A percentile compares a stretch with the other conserved stretches of the same genome.
These are phyloP conservation scores for Sungouiozyma intestinalis DNA, from an alignment of 805 yeast species.

Conservation along the genomic window DNA sequence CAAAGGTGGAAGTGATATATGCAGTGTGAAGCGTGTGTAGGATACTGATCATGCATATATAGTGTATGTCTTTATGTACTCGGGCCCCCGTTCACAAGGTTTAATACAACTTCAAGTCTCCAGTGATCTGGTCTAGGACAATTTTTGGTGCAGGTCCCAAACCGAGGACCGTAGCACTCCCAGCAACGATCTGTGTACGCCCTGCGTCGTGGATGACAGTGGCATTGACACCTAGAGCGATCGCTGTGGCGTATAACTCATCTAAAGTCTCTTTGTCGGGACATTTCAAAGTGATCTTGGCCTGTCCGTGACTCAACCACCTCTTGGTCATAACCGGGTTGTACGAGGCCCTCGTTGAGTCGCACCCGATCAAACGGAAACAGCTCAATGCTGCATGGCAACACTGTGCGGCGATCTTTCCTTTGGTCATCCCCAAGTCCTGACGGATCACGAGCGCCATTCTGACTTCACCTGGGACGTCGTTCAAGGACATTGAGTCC, in stretches of 20 bases:
- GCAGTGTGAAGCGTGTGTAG: background rate
- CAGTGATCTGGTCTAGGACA: constrained; percentile 72
- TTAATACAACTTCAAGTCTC: constrained; percentile 63
- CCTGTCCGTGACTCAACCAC: constrained; percentile 85
- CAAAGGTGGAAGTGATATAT: constrained; percentile 53
- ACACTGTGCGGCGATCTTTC: constrained; percentile 96
- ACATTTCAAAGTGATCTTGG: constrained; percentile 80
- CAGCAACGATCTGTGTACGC: constrained; percentile 91
- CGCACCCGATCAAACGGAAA: constrained; percentile 55
- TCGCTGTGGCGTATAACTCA: constrained; percentile 67
- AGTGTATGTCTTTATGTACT: no score
- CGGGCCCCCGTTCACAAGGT: no score
- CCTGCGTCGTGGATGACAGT: constrained; percentile 92
- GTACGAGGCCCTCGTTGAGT: constrained; percentile 37
- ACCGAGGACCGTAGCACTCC: constrained; percentile 93
- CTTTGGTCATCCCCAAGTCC: constrained; percentile 86
- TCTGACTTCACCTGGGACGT: constrained; percentile 66
- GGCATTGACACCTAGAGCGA: constrained; percentile 67
- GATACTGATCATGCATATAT: no score
- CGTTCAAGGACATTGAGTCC: constrained; percentile 50
- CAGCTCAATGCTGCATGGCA: constrained; percentile 94
- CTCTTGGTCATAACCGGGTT: constrained; percentile 55
- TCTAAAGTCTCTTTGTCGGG: constrained; percentile 61
- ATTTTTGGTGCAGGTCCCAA: constrained; percentile 91
- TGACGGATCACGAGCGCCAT: constrained; percentile 85